These are phyloP conservation scores for Aotearoamyces nothofagi DNA, from an alignment of 2,329 filamentous ascomycete genomes.

Conservation along the genomic window DNA sequence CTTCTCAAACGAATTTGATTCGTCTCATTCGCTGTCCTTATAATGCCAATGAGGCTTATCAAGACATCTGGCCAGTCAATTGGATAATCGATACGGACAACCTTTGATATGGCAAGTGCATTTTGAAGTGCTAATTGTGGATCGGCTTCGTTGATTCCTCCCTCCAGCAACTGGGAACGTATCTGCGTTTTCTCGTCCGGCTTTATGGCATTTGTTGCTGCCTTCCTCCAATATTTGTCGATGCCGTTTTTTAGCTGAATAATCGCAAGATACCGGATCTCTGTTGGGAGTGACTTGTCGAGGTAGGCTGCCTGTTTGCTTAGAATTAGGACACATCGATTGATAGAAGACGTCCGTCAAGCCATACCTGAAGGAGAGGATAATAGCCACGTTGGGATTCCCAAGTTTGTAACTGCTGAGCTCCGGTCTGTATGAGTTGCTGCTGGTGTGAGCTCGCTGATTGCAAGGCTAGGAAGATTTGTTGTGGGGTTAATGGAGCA, in stretches of 20 bases:
- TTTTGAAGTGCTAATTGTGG: constrained; percentile 71
- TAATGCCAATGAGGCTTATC: constrained; percentile 42
- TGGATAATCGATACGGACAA: constrained; percentile 81
- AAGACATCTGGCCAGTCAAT: constrained; percentile 62
- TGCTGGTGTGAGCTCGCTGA: constrained; percentile 47
- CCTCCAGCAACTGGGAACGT: constrained; percentile 57
- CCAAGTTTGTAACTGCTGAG: constrained; percentile 58
- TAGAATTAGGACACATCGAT: constrained; percentile 2
- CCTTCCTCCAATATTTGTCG: constrained; percentile 81
- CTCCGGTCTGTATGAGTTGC: constrained; percentile 46
- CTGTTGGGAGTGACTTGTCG: constrained; percentile 58
- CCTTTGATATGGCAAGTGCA: constrained; percentile 74
- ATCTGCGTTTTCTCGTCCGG: constrained; percentile 65
- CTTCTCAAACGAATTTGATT: constrained; percentile 55
- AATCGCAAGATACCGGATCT: constrained; percentile 76
- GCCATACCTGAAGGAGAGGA: constrained; percentile 46
- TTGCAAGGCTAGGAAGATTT: constrained; percentile 49
- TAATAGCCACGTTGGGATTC: constrained; percentile 52
- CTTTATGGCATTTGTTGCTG: constrained; percentile 44
- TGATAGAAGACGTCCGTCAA: constrained; percentile 3
- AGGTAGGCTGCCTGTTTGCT: constrained; percentile 58
- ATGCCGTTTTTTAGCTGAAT: constrained; percentile 96
- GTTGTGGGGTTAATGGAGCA: constrained; percentile 47
- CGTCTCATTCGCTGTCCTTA: constrained; percentile 41
- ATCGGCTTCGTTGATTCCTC: constrained; percentile 64